These are phyloP conservation scores for Euphorbia schlechtendalii DNA, from an alignment of 441 rosid species.

Conservation along the genomic window DNA sequence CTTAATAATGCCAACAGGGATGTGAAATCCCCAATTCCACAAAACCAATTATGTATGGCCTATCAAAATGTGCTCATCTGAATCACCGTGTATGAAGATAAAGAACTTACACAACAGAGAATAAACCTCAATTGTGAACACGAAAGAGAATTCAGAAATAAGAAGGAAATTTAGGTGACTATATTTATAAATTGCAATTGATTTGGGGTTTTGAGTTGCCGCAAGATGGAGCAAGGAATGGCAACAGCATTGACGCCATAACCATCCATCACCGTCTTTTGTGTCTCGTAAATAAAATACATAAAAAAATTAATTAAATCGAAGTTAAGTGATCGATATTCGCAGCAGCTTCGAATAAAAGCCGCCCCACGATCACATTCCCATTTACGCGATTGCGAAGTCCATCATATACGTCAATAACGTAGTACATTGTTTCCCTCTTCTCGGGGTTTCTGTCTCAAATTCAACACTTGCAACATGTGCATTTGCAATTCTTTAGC, in stretches of 20 bases:
- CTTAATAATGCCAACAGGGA: background rate
- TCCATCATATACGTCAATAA: slow-evolving; percentile 3
- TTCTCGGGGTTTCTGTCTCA: slow-evolving; percentile 5
- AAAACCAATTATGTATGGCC: background rate
- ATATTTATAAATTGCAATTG: background rate
- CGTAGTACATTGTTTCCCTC: slow-evolving; percentile 14
- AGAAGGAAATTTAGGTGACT: background rate
- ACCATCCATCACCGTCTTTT: slow-evolving; percentile 12
- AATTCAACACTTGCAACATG: slow-evolving; percentile 9
- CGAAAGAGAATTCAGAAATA: slow-evolving; percentile 1
- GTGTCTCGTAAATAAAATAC: background rate
- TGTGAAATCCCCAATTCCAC: background rate
- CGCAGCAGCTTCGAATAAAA: slow-evolving; percentile 35
- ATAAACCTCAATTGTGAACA: background rate
- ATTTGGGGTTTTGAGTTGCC: slow-evolving; percentile 30
- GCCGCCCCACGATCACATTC: slow-evolving; percentile 16
- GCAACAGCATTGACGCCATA: slow-evolving; percentile 22
- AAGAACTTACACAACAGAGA: background rate
- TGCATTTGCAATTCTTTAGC: background rate
- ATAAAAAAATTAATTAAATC: slow-evolving; percentile 3
- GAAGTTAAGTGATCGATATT: slow-evolving; percentile 41
- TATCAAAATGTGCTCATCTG: background rate
- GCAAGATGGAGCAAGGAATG: slow-evolving; percentile 46
- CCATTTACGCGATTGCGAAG: slow-evolving; percentile 3
- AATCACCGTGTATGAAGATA: background rate